Evolutionary conservation across 2,329 filamentous ascomycete species (phyloP).

Genomic region (Xylariaceae sp.): DNA sequence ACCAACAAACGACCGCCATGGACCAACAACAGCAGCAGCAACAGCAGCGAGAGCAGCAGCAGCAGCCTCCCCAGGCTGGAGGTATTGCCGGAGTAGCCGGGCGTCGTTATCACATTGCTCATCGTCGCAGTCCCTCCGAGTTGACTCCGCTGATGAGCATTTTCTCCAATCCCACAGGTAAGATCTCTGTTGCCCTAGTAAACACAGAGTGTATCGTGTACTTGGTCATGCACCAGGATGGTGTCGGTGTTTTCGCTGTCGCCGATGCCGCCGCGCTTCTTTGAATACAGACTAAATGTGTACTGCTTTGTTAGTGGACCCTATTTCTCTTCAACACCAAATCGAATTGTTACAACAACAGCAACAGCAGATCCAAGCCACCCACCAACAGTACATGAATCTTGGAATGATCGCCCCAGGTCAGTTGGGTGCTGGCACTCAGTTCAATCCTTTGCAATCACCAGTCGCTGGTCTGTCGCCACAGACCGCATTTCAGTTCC

Average conservation of each 20-base stretch:
- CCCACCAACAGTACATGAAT: constrained; percentile 95
- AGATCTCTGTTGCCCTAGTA: constrained; percentile 30
- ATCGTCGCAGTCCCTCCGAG: constrained; percentile 94
- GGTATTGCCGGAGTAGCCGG: constrained; percentile 69
- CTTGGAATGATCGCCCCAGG: constrained; percentile 90
- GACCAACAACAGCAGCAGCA: constrained; percentile 53
- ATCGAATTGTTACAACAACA: constrained; percentile 96
- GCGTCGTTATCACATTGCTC: constrained; percentile 92
- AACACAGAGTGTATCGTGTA: background rate
- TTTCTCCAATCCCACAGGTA: constrained; percentile 63
- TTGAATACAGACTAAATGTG: constrained; percentile 16
- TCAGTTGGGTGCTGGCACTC: constrained; percentile 67
- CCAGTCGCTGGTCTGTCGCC: constrained; percentile 73
- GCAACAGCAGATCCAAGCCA: constrained; percentile 94
- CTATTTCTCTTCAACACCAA: constrained; percentile 95
- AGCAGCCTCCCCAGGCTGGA: constrained; percentile 45
- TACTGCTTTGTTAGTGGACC: constrained; percentile 65
- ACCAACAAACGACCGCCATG: constrained; percentile 45
- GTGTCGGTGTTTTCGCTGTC: constrained; percentile 6
- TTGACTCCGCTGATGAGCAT: constrained; percentile 96
- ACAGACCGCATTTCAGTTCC: constrained; percentile 85
- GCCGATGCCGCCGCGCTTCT: background rate
- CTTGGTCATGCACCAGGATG: constrained; percentile 8
- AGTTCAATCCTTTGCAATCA: constrained; percentile 73
- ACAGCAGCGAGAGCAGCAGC: constrained; percentile 46